phyloP scores from a whole-genome alignment of 257 asterid genomes.

The Salvia splendens region DNA sequence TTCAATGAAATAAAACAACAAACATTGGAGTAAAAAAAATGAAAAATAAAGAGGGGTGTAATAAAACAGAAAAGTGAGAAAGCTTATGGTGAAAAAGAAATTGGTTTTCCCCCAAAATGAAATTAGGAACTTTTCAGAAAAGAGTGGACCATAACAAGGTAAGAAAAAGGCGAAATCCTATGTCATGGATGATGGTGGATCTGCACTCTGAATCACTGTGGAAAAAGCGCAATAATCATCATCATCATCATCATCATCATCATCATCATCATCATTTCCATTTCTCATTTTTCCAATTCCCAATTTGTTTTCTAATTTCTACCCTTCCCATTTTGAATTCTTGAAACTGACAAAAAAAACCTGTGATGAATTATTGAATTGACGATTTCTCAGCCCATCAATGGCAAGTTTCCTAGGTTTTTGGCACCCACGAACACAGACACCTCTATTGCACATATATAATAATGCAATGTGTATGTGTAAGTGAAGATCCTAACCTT shows the following conservation, averaged over 20 bases:
- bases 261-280: constrained; percentile 33
- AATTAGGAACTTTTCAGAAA: not conserved
- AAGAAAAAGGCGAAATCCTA: constrained; percentile 28
- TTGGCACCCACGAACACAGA: constrained; percentile 21
- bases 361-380: constrained; percentile 28
- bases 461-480: constrained; percentile 21
- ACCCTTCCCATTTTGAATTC: constrained; percentile 13
- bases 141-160: not conserved
- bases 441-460: constrained; percentile 9
- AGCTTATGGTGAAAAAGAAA: too few relatives aligned
- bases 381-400: constrained; percentile 35
- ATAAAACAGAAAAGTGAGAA: too few relatives aligned
- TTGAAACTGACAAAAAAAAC: not conserved
- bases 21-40: too few relatives aligned
- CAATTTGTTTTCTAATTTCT: not conserved
- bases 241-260: constrained; percentile 38
- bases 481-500: constrained; percentile 45
- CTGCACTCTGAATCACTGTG: constrained; percentile 41
- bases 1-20: too few relatives aligned
- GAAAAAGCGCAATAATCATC: constrained; percentile 35
- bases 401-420: constrained; percentile 40
- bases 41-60: too few relatives aligned
- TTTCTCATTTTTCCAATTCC: not conserved
- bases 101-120: too few relatives aligned
- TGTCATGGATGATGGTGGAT: constrained; percentile 40